Conservation (phyloP, 1,284 basidiomycete genomes). For the Xerocomus nothofagi region DNA sequence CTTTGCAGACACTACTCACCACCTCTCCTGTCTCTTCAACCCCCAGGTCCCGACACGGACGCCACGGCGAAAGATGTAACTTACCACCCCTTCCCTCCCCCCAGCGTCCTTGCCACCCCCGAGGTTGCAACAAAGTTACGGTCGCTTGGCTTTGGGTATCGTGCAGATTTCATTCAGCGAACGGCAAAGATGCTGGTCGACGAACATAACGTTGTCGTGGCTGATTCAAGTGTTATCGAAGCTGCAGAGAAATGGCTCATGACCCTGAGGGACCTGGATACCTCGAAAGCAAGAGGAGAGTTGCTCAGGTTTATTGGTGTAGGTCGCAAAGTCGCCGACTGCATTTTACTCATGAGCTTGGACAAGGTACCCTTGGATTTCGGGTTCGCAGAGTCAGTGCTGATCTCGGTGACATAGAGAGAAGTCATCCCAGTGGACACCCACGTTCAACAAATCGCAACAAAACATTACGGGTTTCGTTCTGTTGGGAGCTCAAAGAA, state of each 20-base stretch:
- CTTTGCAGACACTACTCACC: slow-evolving; percentile 73
- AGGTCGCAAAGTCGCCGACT: slow-evolving; percentile 95
- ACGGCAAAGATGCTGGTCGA: slow-evolving; percentile 81
- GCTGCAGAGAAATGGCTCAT: slow-evolving; percentile 61
- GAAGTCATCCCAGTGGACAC: slow-evolving; percentile 92
- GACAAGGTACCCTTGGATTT: slow-evolving; percentile 65
- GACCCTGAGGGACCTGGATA: slow-evolving; percentile 52
- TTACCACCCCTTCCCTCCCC: slow-evolving; percentile 88
- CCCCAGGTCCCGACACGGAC: slow-evolving; percentile 40
- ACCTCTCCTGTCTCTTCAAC: slow-evolving; percentile 52
- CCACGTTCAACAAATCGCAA: slow-evolving; percentile 85
- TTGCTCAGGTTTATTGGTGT: slow-evolving; percentile 87
- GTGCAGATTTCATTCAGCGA: slow-evolving; percentile 85
- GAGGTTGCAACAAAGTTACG: slow-evolving; percentile 73
- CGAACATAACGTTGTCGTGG: slow-evolving; percentile 38
- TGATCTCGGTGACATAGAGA: slow-evolving; percentile 43
- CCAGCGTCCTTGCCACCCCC: slow-evolving; percentile 60
- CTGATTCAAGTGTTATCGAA: slow-evolving; percentile 35
- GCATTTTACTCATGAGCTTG: slow-evolving; percentile 91
- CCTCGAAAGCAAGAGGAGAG: slow-evolving; percentile 66
- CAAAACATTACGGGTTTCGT: slow-evolving; percentile 78
- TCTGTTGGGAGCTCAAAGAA: slow-evolving; percentile 54
- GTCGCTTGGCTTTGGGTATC: slow-evolving; percentile 91
- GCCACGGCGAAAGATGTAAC: slow-evolving; percentile 28
- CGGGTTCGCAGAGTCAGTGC: not conserved